Conservation (phyloP, 192 early-diverging fungal genomes). For the Radiomyces spectabilis region DNA sequence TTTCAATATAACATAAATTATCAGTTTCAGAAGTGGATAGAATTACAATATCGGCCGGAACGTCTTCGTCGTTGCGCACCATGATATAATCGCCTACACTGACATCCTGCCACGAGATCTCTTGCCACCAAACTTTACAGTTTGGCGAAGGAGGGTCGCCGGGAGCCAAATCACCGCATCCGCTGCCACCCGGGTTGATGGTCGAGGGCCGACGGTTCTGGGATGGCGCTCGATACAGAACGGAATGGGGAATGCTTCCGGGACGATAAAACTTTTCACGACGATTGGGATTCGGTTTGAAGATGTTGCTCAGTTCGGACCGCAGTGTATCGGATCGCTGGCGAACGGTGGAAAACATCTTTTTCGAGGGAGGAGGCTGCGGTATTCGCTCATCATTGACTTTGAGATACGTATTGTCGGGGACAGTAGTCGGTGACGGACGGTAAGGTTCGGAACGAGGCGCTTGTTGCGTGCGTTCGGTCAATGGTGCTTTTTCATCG, state of each 20-base stretch:
- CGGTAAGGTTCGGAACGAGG: neutral
- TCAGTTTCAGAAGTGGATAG: constrained; percentile 79
- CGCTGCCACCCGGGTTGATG: neutral
- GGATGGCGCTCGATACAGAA: constrained; percentile 21
- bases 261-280: constrained; percentile 21
- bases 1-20: constrained; percentile 89
- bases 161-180: constrained; percentile 3
- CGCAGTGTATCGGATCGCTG: constrained; percentile 21
- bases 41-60: constrained; percentile 90
- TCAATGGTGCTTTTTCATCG: constrained; percentile 3
- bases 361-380: neutral
- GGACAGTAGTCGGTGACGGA: neutral
- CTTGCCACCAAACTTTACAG: constrained; percentile 45
- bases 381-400: no score
- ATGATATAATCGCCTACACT: constrained; percentile 86
- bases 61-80: constrained; percentile 72
- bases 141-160: neutral
- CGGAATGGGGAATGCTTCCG: constrained; percentile 39
- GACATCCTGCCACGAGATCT: constrained; percentile 75
- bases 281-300: constrained; percentile 3
- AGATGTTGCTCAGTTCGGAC: constrained; percentile 16
- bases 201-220: neutral
- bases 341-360: constrained; percentile 7
- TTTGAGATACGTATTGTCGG: no score
- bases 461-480: neutral